Conservation (phyloP, 1,284 basidiomycete genomes). For the Puccinia polysora region DNA sequence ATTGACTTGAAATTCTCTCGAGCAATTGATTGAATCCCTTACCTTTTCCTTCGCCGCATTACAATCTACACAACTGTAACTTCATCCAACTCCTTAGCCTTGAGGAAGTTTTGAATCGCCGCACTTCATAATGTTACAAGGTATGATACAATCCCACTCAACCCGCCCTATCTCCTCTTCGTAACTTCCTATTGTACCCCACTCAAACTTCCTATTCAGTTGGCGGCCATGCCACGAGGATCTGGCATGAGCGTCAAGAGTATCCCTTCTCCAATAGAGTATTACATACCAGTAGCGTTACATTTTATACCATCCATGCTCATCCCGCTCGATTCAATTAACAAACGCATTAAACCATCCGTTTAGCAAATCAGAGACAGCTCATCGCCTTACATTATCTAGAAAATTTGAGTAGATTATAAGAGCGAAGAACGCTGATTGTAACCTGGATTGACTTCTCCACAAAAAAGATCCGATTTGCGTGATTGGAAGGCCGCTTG, state of each 20-base stretch:
- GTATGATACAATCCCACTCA: slow-evolving; percentile 14
- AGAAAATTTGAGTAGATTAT: no score
- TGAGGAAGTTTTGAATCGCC: slow-evolving; percentile 6
- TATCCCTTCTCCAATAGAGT: neutral
- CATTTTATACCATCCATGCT: neutral
- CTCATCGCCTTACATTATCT: no score
- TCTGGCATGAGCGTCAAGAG: slow-evolving; percentile 1
- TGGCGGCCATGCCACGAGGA: slow-evolving; percentile 3
- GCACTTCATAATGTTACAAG: slow-evolving; percentile 25
- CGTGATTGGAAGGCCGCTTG: slow-evolving; percentile 18
- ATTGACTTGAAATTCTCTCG: slow-evolving; percentile 4
- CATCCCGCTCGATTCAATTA: no score
- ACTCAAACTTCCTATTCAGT: neutral
- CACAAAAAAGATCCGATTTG: slow-evolving; percentile 13
- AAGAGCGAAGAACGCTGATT: neutral
- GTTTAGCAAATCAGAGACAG: no score
- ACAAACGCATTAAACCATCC: no score
- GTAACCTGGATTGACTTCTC: neutral
- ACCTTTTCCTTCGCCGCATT: slow-evolving; percentile 16
- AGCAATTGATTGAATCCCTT: slow-evolving; percentile 16
- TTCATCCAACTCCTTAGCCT: slow-evolving; percentile 21
- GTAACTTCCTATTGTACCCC: neutral
- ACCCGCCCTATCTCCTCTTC: slow-evolving; percentile 28
- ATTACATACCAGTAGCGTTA: no score
- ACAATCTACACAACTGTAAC: neutral